phyloP scores from a whole-genome alignment of 2,329 filamentous ascomycete species.

The Cadophora malorum region DNA sequence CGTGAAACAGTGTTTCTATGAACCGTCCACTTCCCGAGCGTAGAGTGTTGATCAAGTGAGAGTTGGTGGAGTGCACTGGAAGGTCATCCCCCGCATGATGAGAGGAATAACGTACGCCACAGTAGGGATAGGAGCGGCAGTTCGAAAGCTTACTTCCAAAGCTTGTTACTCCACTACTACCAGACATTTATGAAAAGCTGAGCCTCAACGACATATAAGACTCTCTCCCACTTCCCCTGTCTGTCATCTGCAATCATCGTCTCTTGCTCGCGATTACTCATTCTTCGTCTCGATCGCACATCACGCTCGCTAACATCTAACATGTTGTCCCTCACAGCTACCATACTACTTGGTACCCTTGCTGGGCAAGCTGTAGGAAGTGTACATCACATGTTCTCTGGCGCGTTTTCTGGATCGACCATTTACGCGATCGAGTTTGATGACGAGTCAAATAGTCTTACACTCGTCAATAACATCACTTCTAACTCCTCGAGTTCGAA shows the following conservation, averaged over 20 bases:
- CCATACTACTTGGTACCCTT: slow-evolving; percentile 3
- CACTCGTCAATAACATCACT: slow-evolving; percentile 37
- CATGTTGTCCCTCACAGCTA: background rate
- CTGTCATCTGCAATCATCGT: background rate
- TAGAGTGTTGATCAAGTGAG: too few relatives aligned
- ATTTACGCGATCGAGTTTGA: slow-evolving; percentile 42
- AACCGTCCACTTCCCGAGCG: too few relatives aligned
- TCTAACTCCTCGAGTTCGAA: slow-evolving; percentile 35
- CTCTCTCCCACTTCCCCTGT: background rate
- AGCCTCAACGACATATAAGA: background rate
- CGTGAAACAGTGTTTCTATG: too few relatives aligned
- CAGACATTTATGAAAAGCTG: too few relatives aligned
- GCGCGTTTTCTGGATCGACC: slow-evolving; percentile 28
- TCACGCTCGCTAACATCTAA: background rate
- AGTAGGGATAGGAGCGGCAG: too few relatives aligned
- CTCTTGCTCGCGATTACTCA: background rate
- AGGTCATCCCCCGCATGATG: too few relatives aligned
- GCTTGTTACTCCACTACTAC: too few relatives aligned
- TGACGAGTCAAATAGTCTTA: slow-evolving; percentile 40
- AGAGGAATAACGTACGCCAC: too few relatives aligned
- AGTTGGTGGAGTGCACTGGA: too few relatives aligned
- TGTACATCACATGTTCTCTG: slow-evolving; percentile 32
- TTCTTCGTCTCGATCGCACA: background rate
- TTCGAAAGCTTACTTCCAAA: too few relatives aligned
- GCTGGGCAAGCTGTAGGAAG: slow-evolving; percentile 17